These are phyloP conservation scores for Suillus spraguei DNA, from an alignment of 768 basidiomycete species.

Conservation along the genomic window DNA sequence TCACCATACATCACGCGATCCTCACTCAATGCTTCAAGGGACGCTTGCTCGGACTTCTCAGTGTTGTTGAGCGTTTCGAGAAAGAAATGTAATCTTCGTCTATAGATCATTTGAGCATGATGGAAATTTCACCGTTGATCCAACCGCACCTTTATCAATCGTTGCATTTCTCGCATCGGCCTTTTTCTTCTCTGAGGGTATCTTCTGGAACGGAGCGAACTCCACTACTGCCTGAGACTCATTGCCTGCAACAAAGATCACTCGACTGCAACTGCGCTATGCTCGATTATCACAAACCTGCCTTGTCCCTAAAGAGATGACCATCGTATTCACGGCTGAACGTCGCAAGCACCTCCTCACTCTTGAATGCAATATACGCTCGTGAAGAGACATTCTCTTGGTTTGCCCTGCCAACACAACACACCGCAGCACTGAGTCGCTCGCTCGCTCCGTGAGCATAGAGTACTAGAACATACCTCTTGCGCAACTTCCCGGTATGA, in stretches of 20 bases:
- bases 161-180: slow-evolving; percentile 79
- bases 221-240: slow-evolving; percentile 91
- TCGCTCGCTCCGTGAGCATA: not conserved
- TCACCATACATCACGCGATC: slow-evolving; percentile 8
- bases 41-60: slow-evolving; percentile 55
- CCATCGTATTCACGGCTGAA: slow-evolving; percentile 91
- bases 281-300: slow-evolving; percentile 53
- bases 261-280: not conserved
- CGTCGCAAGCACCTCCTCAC: slow-evolving; percentile 62
- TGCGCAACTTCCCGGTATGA: slow-evolving; percentile 68
- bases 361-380: slow-evolving; percentile 91
- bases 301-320: slow-evolving; percentile 88
- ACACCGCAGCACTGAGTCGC: not conserved
- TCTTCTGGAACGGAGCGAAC: slow-evolving; percentile 90
- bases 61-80: slow-evolving; percentile 66
- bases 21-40: slow-evolving; percentile 67
- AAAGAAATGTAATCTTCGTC: slow-evolving; percentile 88
- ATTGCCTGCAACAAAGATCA: slow-evolving; percentile 55
- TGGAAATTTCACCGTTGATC: slow-evolving; percentile 5
- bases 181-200: slow-evolving; percentile 77
- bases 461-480: slow-evolving; percentile 49
- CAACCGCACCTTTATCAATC: slow-evolving; percentile 77
- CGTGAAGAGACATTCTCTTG: slow-evolving; percentile 87
- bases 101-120: slow-evolving; percentile 30
- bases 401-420: slow-evolving; percentile 52